phyloP scores from a whole-genome alignment of 176 grass and related monocot species.

The Aegilops speltoides region DNA sequence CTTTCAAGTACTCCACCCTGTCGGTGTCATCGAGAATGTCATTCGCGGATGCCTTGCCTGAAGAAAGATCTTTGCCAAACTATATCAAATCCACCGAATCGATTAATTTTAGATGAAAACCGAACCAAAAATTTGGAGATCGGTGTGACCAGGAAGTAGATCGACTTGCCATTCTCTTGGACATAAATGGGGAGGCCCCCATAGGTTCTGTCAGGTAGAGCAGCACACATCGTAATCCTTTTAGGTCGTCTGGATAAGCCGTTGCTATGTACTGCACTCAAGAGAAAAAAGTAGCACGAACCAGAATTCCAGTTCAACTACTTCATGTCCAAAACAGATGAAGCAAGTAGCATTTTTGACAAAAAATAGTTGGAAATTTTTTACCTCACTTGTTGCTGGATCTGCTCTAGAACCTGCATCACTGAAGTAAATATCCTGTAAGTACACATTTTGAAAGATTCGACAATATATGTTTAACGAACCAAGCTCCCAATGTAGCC shows the following conservation, averaged over 20 bases:
- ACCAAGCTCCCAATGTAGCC: not conserved
- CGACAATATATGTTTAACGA: not conserved
- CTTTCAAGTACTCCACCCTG: constrained; percentile 62
- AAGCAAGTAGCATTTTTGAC: not conserved
- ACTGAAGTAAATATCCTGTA: not conserved
- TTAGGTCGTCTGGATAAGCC: no score
- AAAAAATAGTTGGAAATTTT: not conserved
- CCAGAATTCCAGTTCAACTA: not conserved
- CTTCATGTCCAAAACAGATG: constrained; percentile 3
- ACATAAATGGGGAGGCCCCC: constrained; percentile 59
- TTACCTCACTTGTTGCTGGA: constrained; percentile 39
- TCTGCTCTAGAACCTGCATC: constrained; percentile 38
- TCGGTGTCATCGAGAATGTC: constrained; percentile 44
- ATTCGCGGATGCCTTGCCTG: constrained; percentile 14
- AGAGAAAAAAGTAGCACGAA: not conserved
- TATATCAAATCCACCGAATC: not conserved
- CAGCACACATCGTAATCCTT: not conserved
- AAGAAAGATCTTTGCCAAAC: not conserved
- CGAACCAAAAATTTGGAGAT: not conserved
- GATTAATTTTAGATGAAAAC: no score
- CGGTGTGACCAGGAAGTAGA: not conserved
- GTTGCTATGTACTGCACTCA: not conserved
- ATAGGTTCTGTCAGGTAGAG: constrained; percentile 58
- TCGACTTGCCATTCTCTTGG: constrained; percentile 70
- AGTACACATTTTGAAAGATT: not conserved